A percentile compares a stretch with the other conserved stretches of the same genome.
Conservation (phyloP, 306 rosid genomes). For the Vigna mungo region DNA sequence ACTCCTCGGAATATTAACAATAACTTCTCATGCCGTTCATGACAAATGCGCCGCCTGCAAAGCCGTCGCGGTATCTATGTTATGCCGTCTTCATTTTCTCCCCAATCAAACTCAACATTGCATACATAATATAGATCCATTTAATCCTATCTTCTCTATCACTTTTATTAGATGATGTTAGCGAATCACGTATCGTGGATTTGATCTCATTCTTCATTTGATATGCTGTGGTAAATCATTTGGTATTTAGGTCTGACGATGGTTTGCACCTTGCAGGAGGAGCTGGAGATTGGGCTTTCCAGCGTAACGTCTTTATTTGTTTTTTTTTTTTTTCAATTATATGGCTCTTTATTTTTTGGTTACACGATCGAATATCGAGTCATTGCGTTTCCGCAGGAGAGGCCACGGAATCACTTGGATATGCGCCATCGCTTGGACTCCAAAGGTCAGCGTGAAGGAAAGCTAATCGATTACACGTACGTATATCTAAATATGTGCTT, state of each 20-base stretch:
- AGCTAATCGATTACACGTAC: conserved; percentile 93
- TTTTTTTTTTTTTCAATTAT: neutral
- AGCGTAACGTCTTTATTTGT: conserved; percentile 48
- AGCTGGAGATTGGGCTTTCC: conserved; percentile 84
- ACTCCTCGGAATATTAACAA: conserved; percentile 46
- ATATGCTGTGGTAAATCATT: neutral
- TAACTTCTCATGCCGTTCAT: conserved; percentile 61
- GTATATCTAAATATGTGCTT: too few relatives aligned
- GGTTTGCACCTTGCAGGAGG: conserved; percentile 63
- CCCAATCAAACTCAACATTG: neutral
- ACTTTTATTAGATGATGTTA: neutral
- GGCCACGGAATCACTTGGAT: conserved; percentile 96
- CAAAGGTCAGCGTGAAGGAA: conserved; percentile 88
- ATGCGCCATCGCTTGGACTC: conserved; percentile 99
- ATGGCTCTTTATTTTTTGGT: neutral
- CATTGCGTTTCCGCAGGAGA: conserved; percentile 64
- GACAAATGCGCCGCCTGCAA: conserved; percentile 94
- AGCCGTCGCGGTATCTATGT: conserved; percentile 76
- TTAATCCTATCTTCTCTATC: neutral
- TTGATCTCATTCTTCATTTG: conserved; percentile 1
- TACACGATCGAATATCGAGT: neutral
- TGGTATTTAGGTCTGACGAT: conserved; percentile 29
- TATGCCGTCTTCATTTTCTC: neutral
- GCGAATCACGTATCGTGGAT: neutral
- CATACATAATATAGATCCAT: neutral